A percentile compares a stretch with the other conserved stretches of the same genome.
These are phyloP conservation scores for Fomitopsis pinicola DNA, from an alignment of 1,284 basidiomycete genomes.

Conservation along the genomic window DNA sequence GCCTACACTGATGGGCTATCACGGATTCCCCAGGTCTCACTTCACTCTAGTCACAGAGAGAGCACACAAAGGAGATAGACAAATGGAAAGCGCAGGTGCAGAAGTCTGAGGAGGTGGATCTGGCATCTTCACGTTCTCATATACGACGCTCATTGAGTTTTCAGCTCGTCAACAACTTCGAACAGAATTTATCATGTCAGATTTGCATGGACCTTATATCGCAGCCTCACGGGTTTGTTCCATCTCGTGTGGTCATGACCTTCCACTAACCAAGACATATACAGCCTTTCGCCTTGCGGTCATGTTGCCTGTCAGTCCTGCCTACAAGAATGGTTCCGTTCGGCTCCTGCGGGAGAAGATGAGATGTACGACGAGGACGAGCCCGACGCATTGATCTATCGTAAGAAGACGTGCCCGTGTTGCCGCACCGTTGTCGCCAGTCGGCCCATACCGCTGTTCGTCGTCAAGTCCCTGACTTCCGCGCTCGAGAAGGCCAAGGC, in stretches of 20 bases:
- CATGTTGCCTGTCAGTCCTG: conserved; percentile 66
- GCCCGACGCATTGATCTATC: conserved; percentile 45
- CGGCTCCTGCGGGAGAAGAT: conserved; percentile 50
- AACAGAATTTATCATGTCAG: conserved; percentile 60
- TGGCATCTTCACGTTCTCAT: not conserved
- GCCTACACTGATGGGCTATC: conserved; percentile 4
- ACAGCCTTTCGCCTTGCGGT: conserved; percentile 67
- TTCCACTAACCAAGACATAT: not conserved
- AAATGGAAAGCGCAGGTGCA: conserved; percentile 42
- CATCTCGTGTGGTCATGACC: not conserved
- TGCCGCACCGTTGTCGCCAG: conserved; percentile 55
- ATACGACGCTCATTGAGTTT: not conserved
- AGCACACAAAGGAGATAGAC: conserved; percentile 42
- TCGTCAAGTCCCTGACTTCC: conserved; percentile 56
- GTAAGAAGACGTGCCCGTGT: conserved; percentile 66
- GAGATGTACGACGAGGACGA: conserved; percentile 52
- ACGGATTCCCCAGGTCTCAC: not conserved
- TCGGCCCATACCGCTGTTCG: conserved; percentile 62
- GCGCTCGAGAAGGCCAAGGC: conserved; percentile 42
- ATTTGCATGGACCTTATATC: conserved; percentile 68
- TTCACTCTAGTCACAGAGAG: conserved; percentile 40
- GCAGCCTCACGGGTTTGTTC: conserved; percentile 58
- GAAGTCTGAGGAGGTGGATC: conserved; percentile 53
- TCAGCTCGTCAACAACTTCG: conserved; percentile 52
- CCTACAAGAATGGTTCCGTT: conserved; percentile 71